These are phyloP conservation scores for Phialophora verrucosa DNA, from an alignment of 2,329 filamentous ascomycete genomes.

Conservation along the genomic window DNA sequence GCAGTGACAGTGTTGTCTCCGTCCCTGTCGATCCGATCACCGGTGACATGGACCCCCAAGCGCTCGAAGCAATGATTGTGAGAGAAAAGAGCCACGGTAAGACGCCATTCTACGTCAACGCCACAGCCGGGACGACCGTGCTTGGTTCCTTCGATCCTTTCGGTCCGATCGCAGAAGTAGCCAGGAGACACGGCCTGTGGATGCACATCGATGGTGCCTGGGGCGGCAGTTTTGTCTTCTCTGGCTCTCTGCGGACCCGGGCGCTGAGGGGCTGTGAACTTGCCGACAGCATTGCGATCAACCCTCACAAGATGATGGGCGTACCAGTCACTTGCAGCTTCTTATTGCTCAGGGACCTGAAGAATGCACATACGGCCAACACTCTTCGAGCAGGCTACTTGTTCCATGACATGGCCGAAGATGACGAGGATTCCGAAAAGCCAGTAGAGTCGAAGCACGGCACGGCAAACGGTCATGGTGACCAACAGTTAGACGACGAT, in stretches of 20 bases:
- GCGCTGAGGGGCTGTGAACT: constrained; percentile 74
- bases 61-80: constrained; percentile 67
- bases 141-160: constrained; percentile 88
- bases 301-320: constrained; percentile 97
- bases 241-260: constrained; percentile 58
- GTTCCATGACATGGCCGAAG: constrained; percentile 67
- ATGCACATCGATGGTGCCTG: constrained; percentile 91
- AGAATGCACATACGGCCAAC: constrained; percentile 80
- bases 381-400: constrained; percentile 86
- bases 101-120: constrained; percentile 92
- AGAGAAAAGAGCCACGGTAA: constrained; percentile 69
- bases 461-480: neutral
- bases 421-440: constrained; percentile 41
- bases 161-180: constrained; percentile 70
- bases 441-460: constrained; percentile 16
- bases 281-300: constrained; percentile 83
- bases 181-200: constrained; percentile 77
- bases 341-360: constrained; percentile 77
- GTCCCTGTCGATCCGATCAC: constrained; percentile 71
- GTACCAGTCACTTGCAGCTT: constrained; percentile 91
- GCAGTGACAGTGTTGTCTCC: constrained; percentile 71
- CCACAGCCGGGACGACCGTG: constrained; percentile 93
- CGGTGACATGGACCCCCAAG: constrained; percentile 73
- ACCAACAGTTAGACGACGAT: neutral
- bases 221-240: constrained; percentile 86